These are phyloP conservation scores for Powellomyces hirtus DNA, from an alignment of 192 early-diverging fungal species.

Conservation along the genomic window DNA sequence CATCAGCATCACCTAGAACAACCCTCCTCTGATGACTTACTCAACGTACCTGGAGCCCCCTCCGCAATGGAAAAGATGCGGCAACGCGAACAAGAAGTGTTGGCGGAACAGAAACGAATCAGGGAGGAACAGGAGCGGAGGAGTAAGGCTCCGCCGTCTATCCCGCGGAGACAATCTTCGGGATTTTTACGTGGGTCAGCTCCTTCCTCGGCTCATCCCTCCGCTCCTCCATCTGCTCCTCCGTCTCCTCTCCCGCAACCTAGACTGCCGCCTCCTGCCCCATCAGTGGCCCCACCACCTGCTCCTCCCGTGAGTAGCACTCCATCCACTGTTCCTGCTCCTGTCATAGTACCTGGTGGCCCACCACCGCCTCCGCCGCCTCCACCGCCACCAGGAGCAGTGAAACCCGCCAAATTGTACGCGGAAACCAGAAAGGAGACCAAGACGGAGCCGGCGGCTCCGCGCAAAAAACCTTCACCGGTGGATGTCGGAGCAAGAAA, in stretches of 20 bases:
- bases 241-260: constrained; percentile 31
- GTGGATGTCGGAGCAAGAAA: constrained; percentile 38
- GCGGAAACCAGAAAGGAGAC: not conserved
- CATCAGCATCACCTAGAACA: too few relatives aligned
- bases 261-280: not conserved
- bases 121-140: constrained; percentile 1
- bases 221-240: not conserved
- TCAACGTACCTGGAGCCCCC: not conserved
- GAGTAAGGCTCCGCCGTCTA: not conserved
- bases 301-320: not conserved
- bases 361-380: constrained; percentile 45
- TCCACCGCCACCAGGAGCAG: constrained; percentile 37
- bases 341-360: constrained; percentile 10
- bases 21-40: too few relatives aligned
- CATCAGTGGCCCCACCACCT: not conserved
- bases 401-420: constrained; percentile 22
- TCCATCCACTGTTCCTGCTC: not conserved
- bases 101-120: constrained; percentile 7
- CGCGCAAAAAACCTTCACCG: constrained; percentile 39
- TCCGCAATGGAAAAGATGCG: constrained; percentile 32
- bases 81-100: constrained; percentile 23
- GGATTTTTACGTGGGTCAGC: not conserved
- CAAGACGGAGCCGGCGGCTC: constrained; percentile 6
- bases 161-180: not conserved
- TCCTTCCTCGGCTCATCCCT: not conserved